phyloP scores from a whole-genome alignment of 352 stramenopile species.

The Pythium monospermum region DNA sequence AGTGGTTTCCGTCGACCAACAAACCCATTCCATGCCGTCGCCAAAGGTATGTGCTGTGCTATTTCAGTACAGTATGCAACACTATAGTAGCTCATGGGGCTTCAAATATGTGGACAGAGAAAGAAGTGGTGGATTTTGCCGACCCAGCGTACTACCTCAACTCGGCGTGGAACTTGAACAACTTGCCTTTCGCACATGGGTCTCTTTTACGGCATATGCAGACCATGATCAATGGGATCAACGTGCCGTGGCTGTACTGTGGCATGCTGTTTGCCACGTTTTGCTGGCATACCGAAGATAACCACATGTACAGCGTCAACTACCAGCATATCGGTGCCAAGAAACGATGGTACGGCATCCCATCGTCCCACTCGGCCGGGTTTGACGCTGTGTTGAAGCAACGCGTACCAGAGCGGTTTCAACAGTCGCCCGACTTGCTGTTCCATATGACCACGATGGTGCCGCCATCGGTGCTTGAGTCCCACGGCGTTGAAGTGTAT shows the following conservation, averaged over 20 bases:
- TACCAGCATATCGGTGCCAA: slow-evolving; percentile 96
- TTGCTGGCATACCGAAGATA: slow-evolving; percentile 99
- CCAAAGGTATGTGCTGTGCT: slow-evolving; percentile 9
- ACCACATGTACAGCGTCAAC: slow-evolving; percentile 99
- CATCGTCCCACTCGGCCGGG: slow-evolving; percentile 39
- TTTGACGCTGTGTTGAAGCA: slow-evolving; percentile 52
- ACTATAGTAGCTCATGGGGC: too few species aligned
- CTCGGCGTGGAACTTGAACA: slow-evolving; percentile 97
- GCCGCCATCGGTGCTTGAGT: slow-evolving; percentile 39
- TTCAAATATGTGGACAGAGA: slow-evolving; percentile 14
- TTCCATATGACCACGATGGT: slow-evolving; percentile 79
- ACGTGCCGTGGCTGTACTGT: slow-evolving; percentile 98
- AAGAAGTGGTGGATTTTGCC: slow-evolving; percentile 45
- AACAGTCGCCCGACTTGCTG: slow-evolving; percentile 52
- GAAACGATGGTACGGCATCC: slow-evolving; percentile 95
- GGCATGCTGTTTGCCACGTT: slow-evolving; percentile 98
- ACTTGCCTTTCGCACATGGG: slow-evolving; percentile 90
- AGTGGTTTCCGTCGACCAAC: slow-evolving; percentile 65
- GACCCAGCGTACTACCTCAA: slow-evolving; percentile 69
- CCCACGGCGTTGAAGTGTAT: slow-evolving; percentile 50
- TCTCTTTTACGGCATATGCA: slow-evolving; percentile 93
- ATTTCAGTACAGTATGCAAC: too few species aligned
- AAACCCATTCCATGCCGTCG: slow-evolving; percentile 24
- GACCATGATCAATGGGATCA: slow-evolving; percentile 95
- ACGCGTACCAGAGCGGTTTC: slow-evolving; percentile 56